Percentiles rank a stretch among this genome's conserved stretches.
Conservation (phyloP, 1,139 yeast species). For the Lodderomyces oxycetoniae region DNA sequence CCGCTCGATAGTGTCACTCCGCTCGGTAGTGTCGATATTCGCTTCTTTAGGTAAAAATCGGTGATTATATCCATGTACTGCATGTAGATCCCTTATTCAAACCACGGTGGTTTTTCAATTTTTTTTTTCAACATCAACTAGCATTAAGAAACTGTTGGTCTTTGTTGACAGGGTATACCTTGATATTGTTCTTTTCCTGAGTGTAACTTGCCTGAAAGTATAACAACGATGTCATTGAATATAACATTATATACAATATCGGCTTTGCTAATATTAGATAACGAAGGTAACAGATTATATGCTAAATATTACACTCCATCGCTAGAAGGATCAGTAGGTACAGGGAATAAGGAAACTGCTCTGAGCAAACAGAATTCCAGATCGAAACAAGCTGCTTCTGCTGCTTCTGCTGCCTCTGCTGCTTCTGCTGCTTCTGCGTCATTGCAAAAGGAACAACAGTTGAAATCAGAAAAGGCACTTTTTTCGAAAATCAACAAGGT, state of each 20-base stretch:
- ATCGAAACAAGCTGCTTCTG: conserved; percentile 1
- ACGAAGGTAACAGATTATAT: conserved; percentile 72
- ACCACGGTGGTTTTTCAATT: too few species aligned
- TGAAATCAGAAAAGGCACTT: conserved; percentile 68
- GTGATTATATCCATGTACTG: too few species aligned
- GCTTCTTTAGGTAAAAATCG: too few species aligned
- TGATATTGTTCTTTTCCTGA: too few species aligned
- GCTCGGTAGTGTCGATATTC: too few species aligned
- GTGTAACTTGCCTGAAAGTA: too few species aligned
- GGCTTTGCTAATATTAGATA: conserved; percentile 76
- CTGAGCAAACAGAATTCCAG: too few species aligned
- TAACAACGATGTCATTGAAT: conserved; percentile 49
- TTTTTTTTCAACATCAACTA: too few species aligned
- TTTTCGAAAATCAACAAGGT: conserved; percentile 74
- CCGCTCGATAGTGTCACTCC: too few species aligned
- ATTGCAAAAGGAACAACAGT: conserved; percentile 53
- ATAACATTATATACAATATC: conserved; percentile 74
- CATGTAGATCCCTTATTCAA: too few species aligned
- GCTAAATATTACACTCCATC: conserved; percentile 74
- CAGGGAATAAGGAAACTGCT: conserved; percentile 1
- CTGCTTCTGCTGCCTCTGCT: not conserved
- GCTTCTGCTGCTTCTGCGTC: conserved; percentile 1
- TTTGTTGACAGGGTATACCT: too few species aligned
- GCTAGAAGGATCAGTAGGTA: conserved; percentile 7
- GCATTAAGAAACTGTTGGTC: too few species aligned